Conservation (phyloP, 129 eudicot genomes). For the Solidago caesia region DNA sequence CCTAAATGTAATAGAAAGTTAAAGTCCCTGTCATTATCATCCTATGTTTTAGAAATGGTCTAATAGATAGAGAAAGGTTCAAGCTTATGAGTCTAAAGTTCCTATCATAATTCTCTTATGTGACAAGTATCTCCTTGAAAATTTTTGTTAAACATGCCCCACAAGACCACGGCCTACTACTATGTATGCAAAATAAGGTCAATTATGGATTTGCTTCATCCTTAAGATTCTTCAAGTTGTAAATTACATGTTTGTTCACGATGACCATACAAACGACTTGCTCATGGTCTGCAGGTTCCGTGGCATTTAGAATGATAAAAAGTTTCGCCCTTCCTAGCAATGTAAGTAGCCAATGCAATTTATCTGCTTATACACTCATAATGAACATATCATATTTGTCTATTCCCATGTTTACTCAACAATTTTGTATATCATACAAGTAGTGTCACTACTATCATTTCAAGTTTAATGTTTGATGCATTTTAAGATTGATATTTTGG, state of each 20-base stretch:
- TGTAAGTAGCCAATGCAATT: not conserved
- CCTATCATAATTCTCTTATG: no score
- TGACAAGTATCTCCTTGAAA: no score
- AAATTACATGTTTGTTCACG: constrained; percentile 14
- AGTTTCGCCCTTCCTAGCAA: constrained; percentile 29
- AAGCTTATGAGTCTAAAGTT: no score
- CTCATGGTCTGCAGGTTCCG: constrained; percentile 13
- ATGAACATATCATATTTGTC: not conserved
- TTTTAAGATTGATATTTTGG: no score
- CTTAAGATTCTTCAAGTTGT: not conserved
- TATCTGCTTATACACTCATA: not conserved
- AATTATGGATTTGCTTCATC: not conserved
- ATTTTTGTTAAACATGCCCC: no score
- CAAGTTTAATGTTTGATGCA: not conserved
- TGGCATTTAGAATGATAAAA: constrained; percentile 47
- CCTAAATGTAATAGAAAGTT: no score
- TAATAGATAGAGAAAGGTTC: no score
- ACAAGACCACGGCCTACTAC: no score
- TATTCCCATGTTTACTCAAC: not conserved
- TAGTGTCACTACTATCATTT: not conserved
- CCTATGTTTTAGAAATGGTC: no score
- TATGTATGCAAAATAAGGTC: no score
- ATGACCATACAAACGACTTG: constrained; percentile 19
- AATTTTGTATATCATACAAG: not conserved
- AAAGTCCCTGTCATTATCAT: no score